A percentile compares a stretch with the other conserved stretches of the same genome.
phyloP scores from a whole-genome alignment of 169 alveolate genomes.

The Babesia ovis region DNA sequence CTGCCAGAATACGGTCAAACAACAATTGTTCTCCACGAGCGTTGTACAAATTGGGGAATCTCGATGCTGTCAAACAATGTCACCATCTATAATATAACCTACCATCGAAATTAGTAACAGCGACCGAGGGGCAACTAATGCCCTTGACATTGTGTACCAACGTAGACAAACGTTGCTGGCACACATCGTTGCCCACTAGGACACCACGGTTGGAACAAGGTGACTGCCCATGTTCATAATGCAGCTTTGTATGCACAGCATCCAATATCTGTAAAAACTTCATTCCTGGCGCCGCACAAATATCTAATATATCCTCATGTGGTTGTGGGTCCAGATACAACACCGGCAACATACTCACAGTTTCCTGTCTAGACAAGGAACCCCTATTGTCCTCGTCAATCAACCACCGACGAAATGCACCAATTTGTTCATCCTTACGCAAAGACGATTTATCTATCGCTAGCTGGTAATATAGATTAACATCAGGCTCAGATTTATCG shows the following conservation, averaged over 20 bases:
- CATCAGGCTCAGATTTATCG: conserved; percentile 4
- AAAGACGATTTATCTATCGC: conserved; percentile 57
- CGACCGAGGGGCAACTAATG: conserved; percentile 42
- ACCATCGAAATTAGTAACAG: conserved; percentile 62
- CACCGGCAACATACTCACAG: conserved; percentile 97
- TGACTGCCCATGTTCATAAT: conserved; percentile 18
- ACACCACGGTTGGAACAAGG: conserved; percentile 54
- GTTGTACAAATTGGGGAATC: conserved; percentile 51
- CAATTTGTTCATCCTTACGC: conserved; percentile 66
- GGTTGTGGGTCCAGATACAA: conserved; percentile 86
- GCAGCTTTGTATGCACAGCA: conserved; percentile 31
- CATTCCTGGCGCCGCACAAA: conserved; percentile 97
- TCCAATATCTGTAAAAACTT: conserved; percentile 55
- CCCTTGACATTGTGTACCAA: conserved; percentile 49
- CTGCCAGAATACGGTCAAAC: conserved; percentile 81
- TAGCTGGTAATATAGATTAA: conserved; percentile 40
- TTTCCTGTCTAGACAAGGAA: conserved; percentile 91
- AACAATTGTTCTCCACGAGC: conserved; percentile 29
- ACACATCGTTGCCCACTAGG: conserved; percentile 68
- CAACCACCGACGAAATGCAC: conserved; percentile 71
- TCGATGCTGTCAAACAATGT: conserved; percentile 24
- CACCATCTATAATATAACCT: neutral
- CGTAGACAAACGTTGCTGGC: conserved; percentile 54
- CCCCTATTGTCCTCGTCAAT: conserved; percentile 89
- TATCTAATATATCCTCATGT: conserved; percentile 87